These are phyloP conservation scores for Rosa rugosa DNA, from an alignment of 306 rosid genomes.

Conservation along the genomic window DNA sequence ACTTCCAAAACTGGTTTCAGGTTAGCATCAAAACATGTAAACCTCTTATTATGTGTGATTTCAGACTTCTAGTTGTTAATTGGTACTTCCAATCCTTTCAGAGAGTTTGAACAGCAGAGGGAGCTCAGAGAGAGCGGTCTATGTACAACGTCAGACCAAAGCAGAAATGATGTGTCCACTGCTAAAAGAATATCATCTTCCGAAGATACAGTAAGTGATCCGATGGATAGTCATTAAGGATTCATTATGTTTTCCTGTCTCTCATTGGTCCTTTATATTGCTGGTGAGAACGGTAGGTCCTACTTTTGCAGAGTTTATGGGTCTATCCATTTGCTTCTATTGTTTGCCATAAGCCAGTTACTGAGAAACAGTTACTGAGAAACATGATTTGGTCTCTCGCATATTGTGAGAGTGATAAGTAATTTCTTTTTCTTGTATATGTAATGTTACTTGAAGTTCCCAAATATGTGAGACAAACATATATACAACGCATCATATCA, in stretches of 20 bases:
- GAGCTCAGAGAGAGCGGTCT: constrained; percentile 95
- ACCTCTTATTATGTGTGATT: constrained; percentile 31
- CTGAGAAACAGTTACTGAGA: not conserved
- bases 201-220: constrained; percentile 63
- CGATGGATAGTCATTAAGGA: constrained; percentile 52
- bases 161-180: constrained; percentile 58
- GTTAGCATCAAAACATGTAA: constrained; percentile 44
- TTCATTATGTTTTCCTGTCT: constrained; percentile 18
- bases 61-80: constrained; percentile 26
- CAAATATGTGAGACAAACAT: not conserved
- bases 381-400: not conserved
- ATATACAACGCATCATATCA: not conserved
- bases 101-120: constrained; percentile 99
- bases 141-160: constrained; percentile 72
- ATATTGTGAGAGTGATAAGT: not conserved
- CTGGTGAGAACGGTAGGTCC: not conserved
- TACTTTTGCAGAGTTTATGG: constrained; percentile 2
- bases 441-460: not conserved
- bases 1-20: constrained; percentile 99
- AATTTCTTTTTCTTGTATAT: not conserved
- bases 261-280: not conserved
- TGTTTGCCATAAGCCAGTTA: not conserved
- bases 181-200: constrained; percentile 61
- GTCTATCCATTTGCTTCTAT: not conserved
- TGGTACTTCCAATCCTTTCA: constrained; percentile 45